These are phyloP conservation scores for Cladophialophora chaetospira DNA, from an alignment of 2,329 filamentous ascomycete genomes.

Conservation along the genomic window DNA sequence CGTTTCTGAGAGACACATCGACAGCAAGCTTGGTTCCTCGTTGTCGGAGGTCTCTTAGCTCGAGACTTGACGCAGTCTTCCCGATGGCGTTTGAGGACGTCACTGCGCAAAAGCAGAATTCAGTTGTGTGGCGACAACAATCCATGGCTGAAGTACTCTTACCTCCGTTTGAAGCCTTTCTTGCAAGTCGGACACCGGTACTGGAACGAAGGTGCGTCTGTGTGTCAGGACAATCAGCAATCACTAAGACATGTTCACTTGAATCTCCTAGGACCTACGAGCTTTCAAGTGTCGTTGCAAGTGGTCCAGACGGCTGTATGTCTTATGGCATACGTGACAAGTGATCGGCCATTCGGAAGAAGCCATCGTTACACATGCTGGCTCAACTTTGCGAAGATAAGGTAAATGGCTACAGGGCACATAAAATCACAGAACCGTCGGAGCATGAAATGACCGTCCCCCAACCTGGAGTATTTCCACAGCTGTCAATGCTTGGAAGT, in stretches of 20 bases:
- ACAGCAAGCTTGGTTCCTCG: constrained; percentile 1
- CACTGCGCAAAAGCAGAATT: neutral
- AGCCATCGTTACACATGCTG: neutral
- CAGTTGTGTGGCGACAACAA: neutral
- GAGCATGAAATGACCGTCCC: too few species aligned
- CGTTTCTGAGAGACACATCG: constrained; percentile 1
- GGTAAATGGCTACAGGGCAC: too few species aligned
- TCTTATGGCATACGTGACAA: constrained; percentile 1
- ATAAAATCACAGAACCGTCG: too few species aligned
- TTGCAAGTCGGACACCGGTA: constrained; percentile 2
- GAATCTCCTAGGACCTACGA: too few species aligned
- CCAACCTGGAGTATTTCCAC: neutral
- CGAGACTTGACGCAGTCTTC: neutral
- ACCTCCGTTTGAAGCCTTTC: constrained; percentile 9
- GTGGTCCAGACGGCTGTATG: constrained; percentile 10
- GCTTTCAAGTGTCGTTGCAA: constrained; percentile 7
- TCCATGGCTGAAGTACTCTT: neutral
- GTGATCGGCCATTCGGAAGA: neutral
- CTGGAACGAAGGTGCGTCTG: constrained; percentile 1
- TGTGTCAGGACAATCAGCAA: too few species aligned
- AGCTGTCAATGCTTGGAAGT: neutral
- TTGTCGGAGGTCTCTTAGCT: neutral
- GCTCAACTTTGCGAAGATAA: too few species aligned
- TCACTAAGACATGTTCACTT: too few species aligned
- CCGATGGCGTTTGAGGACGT: constrained; percentile 11